Evolutionary conservation across 139 green algal species (phyloP).

Genomic region (Asterochloris erici): DNA sequence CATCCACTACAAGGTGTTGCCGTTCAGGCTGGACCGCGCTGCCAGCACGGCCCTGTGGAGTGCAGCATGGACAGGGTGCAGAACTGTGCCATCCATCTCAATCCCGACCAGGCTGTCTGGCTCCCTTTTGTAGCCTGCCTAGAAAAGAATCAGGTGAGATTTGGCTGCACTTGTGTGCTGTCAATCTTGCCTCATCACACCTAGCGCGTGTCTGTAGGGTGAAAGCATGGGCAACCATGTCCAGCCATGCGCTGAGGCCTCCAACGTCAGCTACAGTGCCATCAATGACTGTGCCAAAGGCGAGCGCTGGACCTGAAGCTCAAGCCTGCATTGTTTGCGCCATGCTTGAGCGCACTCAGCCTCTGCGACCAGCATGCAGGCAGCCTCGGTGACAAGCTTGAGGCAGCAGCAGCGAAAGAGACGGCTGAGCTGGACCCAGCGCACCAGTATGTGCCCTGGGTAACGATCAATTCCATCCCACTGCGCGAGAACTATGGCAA

Average conservation of each 20-base stretch:
- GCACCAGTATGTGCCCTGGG: constrained; percentile 30
- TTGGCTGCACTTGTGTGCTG: background rate
- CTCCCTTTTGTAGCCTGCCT: constrained; percentile 17
- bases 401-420: background rate
- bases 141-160: background rate
- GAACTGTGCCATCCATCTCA: constrained; percentile 19
- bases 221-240: too few relatives aligned
- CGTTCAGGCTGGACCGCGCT: background rate
- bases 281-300: too few relatives aligned
- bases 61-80: constrained; percentile 27
- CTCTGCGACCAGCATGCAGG: background rate
- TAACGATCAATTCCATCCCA: constrained; percentile 27
- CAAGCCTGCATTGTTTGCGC: too few relatives aligned
- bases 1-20: too few relatives aligned
- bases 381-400: constrained; percentile 12
- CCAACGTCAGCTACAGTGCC: too few relatives aligned
- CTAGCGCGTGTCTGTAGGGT: too few relatives aligned
- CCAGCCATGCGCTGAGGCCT: too few relatives aligned
- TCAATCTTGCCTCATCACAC: too few relatives aligned
- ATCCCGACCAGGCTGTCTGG: constrained; percentile 9
- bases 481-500: constrained; percentile 10
- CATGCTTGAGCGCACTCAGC: background rate
- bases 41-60: constrained; percentile 32
- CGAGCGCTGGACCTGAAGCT: too few relatives aligned
- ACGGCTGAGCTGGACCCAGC: constrained; percentile 23